Evolutionary conservation across 768 basidiomycete species (phyloP).

Genomic region (Dacryopinax spathularia): DNA sequence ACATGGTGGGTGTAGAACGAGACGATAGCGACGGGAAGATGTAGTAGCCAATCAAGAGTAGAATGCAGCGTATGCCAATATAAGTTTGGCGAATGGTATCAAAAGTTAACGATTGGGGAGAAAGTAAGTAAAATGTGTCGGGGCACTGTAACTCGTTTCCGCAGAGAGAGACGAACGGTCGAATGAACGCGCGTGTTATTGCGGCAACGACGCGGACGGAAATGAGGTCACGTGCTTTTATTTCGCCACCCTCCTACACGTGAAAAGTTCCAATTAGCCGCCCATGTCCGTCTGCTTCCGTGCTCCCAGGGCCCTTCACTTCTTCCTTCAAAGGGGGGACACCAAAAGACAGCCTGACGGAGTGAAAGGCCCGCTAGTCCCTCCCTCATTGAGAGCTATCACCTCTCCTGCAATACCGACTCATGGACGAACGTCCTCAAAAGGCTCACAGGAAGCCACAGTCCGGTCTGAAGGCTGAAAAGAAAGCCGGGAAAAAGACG

Average conservation of each 20-base stretch:
- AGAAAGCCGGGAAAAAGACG: slow-evolving; percentile 56
- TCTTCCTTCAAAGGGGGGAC: too few relatives aligned
- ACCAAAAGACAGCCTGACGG: too few relatives aligned
- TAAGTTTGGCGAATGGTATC: background rate
- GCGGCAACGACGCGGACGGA: background rate
- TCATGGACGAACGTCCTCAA: slow-evolving; percentile 66
- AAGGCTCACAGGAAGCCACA: slow-evolving; percentile 68
- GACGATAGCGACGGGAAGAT: background rate
- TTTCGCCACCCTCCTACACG: too few relatives aligned
- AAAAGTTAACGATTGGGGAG: too few relatives aligned
- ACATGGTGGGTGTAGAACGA: background rate
- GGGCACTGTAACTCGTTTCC: background rate
- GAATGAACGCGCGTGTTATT: background rate
- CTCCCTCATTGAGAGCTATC: too few relatives aligned
- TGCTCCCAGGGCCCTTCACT: too few relatives aligned
- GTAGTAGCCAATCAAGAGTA: background rate
- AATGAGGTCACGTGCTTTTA: background rate
- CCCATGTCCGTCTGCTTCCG: too few relatives aligned
- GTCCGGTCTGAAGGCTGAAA: slow-evolving; percentile 58
- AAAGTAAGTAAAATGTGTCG: too few relatives aligned
- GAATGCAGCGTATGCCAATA: background rate
- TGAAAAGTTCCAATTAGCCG: too few relatives aligned
- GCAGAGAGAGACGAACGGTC: background rate
- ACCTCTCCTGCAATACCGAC: too few relatives aligned
- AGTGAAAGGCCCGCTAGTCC: too few relatives aligned